phyloP scores from a whole-genome alignment of 371 early-diverging fungal species.

The Mucor plumbeus region DNA sequence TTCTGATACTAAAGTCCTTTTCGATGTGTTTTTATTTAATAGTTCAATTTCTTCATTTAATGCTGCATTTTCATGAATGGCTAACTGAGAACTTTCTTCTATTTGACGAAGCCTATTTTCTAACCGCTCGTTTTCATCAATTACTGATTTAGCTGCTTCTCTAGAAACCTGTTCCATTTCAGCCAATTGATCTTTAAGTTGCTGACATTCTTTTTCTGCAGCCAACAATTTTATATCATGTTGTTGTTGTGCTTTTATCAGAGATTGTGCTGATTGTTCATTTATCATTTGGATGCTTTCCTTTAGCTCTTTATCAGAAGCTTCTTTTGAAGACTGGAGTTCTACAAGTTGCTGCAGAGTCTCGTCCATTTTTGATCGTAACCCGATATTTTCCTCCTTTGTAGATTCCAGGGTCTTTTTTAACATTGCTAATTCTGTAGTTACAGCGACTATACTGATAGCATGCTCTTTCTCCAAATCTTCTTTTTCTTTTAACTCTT shows the following conservation, averaged over 20 bases:
- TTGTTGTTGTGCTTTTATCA: constrained; percentile 8
- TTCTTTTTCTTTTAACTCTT: constrained; percentile 1
- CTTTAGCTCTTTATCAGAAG: constrained; percentile 6
- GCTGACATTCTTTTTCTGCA: constrained; percentile 1
- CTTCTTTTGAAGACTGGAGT: constrained; percentile 13
- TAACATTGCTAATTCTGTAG: not conserved
- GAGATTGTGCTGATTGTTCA: constrained; percentile 13
- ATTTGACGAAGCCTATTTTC: constrained; percentile 10
- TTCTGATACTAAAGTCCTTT: constrained; percentile 9
- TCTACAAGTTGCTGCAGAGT: constrained; percentile 2
- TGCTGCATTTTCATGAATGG: not conserved
- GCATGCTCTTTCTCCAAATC: not conserved
- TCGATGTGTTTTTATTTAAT: not conserved
- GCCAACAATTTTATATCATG: not conserved
- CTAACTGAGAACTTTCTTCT: not conserved
- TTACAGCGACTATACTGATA: not conserved
- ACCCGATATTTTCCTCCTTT: constrained; percentile 10
- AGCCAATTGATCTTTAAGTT: constrained; percentile 14
- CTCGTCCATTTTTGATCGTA: constrained; percentile 3
- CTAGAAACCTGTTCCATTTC: constrained; percentile 13
- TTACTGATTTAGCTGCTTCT: constrained; percentile 12
- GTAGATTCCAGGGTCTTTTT: constrained; percentile 8
- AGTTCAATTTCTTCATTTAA: constrained; percentile 14
- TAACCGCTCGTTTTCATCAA: constrained; percentile 20
- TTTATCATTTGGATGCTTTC: constrained; percentile 12